phyloP scores from a whole-genome alignment of 306 rosid species.

The Heteromeles arbutifolia region DNA sequence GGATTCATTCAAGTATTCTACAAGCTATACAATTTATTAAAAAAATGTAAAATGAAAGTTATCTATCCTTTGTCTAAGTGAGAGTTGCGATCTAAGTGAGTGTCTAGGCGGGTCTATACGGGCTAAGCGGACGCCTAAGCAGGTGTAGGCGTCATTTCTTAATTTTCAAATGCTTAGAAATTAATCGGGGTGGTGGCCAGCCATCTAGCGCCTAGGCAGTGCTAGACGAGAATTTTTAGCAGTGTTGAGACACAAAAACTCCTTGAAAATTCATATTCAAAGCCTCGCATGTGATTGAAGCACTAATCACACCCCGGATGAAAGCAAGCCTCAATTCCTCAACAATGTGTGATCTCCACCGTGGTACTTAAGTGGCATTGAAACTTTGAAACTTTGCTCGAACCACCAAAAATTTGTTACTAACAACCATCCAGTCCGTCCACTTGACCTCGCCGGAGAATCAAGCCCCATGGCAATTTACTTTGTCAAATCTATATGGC shows the following conservation, averaged over 20 bases:
- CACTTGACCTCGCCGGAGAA: neutral
- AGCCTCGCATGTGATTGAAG: neutral
- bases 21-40: too few species aligned
- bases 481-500: neutral
- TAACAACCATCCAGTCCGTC: neutral
- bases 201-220: too few species aligned
- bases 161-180: too few species aligned
- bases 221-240: too few species aligned
- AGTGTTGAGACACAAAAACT: too few species aligned
- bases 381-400: neutral
- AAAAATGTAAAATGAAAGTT: too few species aligned
- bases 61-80: too few species aligned
- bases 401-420: neutral
- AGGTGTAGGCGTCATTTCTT: too few species aligned
- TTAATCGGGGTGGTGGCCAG: rapidly evolving
- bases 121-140: too few species aligned
- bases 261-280: neutral
- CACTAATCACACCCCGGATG: neutral
- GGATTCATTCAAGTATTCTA: too few species aligned
- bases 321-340: neutral
- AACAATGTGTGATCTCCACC: neutral
- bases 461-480: neutral
- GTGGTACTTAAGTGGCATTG: neutral
- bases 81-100: too few species aligned
- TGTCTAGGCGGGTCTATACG: too few species aligned